Evolutionary conservation across 768 basidiomycete genomes (phyloP), one percentile per base, ranked within the genome.

Genomic region (Leccinum obscurum): DNA sequence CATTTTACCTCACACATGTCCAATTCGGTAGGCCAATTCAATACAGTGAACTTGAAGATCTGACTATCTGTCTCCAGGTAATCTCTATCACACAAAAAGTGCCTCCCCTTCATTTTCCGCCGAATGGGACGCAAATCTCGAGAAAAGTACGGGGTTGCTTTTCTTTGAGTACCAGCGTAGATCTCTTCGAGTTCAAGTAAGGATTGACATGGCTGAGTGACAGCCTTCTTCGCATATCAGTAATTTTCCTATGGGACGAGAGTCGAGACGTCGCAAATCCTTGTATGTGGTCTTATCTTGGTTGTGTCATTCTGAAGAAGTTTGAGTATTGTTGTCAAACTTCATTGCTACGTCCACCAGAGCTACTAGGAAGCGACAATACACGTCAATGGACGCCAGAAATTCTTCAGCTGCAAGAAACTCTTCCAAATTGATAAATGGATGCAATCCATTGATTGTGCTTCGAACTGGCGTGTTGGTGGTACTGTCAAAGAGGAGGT

Each of bases 131-230:
- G 72, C 78, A 41, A 75, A 83, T 44, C 85, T 83, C 41, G 61
- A 65, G 7, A 61, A 77, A 44, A 79, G 83, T 35, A 77, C 79
- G 34, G 87, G 81, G 0, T 80, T 82, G 69, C 69, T 92, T 24
- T 71, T 76, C 30, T 84, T 92, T 37, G 82, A 88, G 56, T 91
- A 90, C 65, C 85, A 85, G 28, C 82, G 88, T 64, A 90, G 86
- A 72, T 66, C 83, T 15, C 80, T 92, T 37, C 81, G 82, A 14
- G 78, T 90, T 17, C 78, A 77, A 72, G 90, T 88, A 60, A 64
- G 77, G 15, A 28, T 68, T 6, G 26, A 17, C 54, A 53, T 49
- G 48, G 53, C 52, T 50, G 32, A 28, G 24, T 32, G 26, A 20
- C 8, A 32, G 5, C n/a, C 34, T 26, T 26, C 24, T 26, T 26